Evolutionary conservation across 2,329 filamentous ascomycete genomes (phyloP).

Genomic region (Hypoxylon sp.): DNA sequence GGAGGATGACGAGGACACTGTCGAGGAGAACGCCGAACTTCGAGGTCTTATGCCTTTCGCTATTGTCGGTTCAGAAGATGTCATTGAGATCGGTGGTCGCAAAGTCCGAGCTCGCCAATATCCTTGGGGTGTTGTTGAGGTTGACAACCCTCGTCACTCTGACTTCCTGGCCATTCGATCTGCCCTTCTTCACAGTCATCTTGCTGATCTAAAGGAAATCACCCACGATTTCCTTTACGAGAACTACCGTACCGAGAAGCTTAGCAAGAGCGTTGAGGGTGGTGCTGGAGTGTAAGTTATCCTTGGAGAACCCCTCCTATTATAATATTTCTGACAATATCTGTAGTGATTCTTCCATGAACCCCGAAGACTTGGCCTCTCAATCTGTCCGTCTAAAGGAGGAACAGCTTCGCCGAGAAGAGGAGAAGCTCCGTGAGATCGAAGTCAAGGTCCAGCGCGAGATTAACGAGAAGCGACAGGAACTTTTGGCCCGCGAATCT

Average conservation of each 20-base stretch:
- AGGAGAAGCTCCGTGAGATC: conserved; percentile 99
- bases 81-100: conserved; percentile 93
- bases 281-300: conserved; percentile 85
- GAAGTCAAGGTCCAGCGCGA: conserved; percentile 99
- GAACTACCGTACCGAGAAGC: conserved; percentile 99
- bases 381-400: conserved; percentile 99
- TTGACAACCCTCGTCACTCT: conserved; percentile 98
- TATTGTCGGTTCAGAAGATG: conserved; percentile 97
- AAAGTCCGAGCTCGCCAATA: conserved; percentile 96
- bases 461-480: conserved; percentile 99
- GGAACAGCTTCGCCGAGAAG: conserved; percentile 97
- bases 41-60: conserved; percentile 98
- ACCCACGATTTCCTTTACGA: conserved; percentile 99
- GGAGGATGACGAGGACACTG: conserved; percentile 98
- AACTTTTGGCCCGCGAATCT: conserved; percentile 95
- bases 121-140: conserved; percentile 98
- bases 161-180: conserved; percentile 98
- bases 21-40: conserved; percentile 98
- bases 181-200: conserved; percentile 95
- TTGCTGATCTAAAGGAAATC: conserved; percentile 99
- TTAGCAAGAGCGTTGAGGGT: conserved; percentile 98
- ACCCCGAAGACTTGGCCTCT: conserved; percentile 95
- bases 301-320: conserved; percentile 1
- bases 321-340: conserved; percentile 52
- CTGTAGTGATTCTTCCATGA: conserved; percentile 86